Percentiles rank a stretch among this genome's conserved stretches.
These are phyloP conservation scores for Aspergillus fijiensis DNA, from an alignment of 2,329 filamentous ascomycete species.

Conservation along the genomic window DNA sequence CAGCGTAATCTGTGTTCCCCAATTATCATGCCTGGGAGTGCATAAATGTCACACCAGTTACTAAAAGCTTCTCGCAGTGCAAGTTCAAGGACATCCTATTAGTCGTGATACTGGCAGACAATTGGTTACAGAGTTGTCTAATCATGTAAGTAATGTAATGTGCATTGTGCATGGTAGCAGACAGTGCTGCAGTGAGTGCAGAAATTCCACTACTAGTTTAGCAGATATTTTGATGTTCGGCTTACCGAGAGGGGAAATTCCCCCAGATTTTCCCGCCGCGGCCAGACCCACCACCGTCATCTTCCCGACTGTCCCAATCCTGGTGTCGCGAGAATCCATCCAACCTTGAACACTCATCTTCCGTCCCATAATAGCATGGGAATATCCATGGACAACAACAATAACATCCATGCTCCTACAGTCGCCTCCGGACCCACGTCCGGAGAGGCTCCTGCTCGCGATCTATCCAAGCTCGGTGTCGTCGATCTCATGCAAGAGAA, in stretches of 20 bases:
- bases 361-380: conserved; percentile 45
- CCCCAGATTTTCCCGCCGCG: neutral
- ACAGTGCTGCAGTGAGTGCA: neutral
- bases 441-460: conserved; percentile 55
- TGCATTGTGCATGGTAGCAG: neutral
- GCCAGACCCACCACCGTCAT: neutral
- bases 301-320: conserved; percentile 6
- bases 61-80: neutral
- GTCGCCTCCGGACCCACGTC: conserved; percentile 76
- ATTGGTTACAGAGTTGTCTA: neutral
- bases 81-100: neutral
- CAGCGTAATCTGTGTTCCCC: neutral
- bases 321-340: neutral
- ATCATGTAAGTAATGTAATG: neutral
- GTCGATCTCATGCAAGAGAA: conserved; percentile 81
- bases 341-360: conserved; percentile 3
- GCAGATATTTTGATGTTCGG: neutral
- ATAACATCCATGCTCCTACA: conserved; percentile 65
- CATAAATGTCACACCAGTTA: neutral
- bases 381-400: conserved; percentile 61
- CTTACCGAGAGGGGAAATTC: neutral
- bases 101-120: neutral
- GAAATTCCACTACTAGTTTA: neutral
- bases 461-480: conserved; percentile 67
- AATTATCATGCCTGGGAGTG: neutral